Conservation (phyloP, 495 filamentous ascomycete genomes). For the Staphylotrichum tortipilum region DNA sequence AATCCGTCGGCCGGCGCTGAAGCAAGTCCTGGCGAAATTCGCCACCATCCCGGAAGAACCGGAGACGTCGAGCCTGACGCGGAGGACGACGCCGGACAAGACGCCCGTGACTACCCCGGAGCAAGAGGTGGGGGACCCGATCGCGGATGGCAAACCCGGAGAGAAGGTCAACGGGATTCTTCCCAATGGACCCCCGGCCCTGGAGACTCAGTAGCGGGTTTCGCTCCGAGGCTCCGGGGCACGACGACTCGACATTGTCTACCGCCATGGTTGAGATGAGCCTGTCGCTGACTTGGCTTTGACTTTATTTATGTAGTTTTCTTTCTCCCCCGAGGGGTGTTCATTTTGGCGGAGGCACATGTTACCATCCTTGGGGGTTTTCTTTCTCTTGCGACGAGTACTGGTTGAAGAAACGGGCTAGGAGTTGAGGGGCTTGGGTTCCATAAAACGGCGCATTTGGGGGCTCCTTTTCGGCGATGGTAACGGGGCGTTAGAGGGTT, state of each 20-base stretch:
- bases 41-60: conserved; percentile 48
- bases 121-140: conserved; percentile 4
- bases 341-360: too few relatives aligned
- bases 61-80: conserved; percentile 31
- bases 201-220: neutral
- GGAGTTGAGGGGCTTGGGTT: neutral
- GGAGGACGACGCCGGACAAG: conserved; percentile 25
- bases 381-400: neutral
- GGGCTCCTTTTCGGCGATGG: neutral
- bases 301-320: too few relatives aligned
- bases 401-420: neutral
- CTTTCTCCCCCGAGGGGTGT: too few relatives aligned
- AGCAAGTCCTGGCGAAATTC: conserved; percentile 68
- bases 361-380: neutral
- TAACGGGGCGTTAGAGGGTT: neutral
- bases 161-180: conserved; percentile 7
- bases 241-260: too few relatives aligned
- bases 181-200: neutral
- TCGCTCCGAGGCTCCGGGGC: neutral
- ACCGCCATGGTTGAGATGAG: too few relatives aligned
- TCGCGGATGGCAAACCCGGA: neutral
- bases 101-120: conserved; percentile 15
- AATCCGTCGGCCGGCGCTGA: conserved; percentile 72
- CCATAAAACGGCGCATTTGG: neutral
- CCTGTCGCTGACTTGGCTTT: too few relatives aligned